Evolutionary conservation across 73 alveolate genomes (phyloP).

Genomic region (Symbiodinium natans): DNA sequence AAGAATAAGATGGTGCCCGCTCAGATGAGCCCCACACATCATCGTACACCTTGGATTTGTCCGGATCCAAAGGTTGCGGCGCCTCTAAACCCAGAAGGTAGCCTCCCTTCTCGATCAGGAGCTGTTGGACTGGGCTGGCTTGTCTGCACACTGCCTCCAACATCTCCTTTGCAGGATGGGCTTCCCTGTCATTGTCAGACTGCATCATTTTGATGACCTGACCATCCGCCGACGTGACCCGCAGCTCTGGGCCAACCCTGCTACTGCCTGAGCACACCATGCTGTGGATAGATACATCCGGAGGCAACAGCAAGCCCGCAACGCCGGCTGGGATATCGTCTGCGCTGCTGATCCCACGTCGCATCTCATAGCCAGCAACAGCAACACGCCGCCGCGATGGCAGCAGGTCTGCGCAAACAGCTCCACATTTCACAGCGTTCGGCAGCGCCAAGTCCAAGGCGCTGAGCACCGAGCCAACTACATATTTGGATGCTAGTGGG

Average conservation of each 20-base stretch:
- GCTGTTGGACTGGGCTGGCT: conserved; percentile 81
- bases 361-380: conserved; percentile 46
- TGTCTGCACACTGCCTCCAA: conserved; percentile 40
- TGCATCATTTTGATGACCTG: conserved; percentile 81
- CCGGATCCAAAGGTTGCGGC: conserved; percentile 86
- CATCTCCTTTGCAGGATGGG: conserved; percentile 89
- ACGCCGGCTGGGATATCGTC: conserved; percentile 30
- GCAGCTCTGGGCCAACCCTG: conserved; percentile 86
- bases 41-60: conserved; percentile 88
- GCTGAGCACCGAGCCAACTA: conserved; percentile 43
- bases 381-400: conserved; percentile 76
- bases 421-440: conserved; percentile 82
- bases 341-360: neutral
- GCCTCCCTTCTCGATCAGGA: conserved; percentile 61
- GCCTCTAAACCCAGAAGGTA: conserved; percentile 77
- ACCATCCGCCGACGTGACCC: conserved; percentile 82
- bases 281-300: conserved; percentile 22
- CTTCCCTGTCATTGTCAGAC: conserved; percentile 70
- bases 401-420: conserved; percentile 60
- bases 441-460: conserved; percentile 74
- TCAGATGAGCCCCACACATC: conserved; percentile 88
- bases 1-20: conserved; percentile 71
- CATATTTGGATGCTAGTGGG: conserved; percentile 75
- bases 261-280: conserved; percentile 47
- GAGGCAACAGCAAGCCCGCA: conserved; percentile 73